Conservation (phyloP, 441 rosid species). For the Brassica balearica region DNA sequence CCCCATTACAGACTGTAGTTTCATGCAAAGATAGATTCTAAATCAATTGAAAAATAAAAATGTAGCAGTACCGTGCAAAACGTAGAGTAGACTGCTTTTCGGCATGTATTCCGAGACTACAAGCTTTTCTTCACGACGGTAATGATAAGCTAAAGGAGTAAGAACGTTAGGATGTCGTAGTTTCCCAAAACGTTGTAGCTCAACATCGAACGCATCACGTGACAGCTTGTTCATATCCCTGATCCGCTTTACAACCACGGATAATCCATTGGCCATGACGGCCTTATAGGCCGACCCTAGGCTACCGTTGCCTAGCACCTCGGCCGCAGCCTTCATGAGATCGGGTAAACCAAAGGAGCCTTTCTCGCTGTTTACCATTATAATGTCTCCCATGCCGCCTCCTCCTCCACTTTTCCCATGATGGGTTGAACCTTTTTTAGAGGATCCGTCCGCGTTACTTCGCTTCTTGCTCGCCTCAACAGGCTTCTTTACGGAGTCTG, state of each 20-base stretch:
- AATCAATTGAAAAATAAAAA: not conserved
- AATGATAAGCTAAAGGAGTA: not conserved
- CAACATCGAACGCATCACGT: slow-evolving; percentile 67
- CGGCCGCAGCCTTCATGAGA: slow-evolving; percentile 95
- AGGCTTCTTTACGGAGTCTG: slow-evolving; percentile 40
- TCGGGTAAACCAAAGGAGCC: slow-evolving; percentile 74
- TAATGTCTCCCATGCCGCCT: slow-evolving; percentile 57
- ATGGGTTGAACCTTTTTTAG: slow-evolving; percentile 36
- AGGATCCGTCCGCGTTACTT: slow-evolving; percentile 35
- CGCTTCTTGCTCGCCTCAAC: slow-evolving; percentile 29
- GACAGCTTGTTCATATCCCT: slow-evolving; percentile 73
- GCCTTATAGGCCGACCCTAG: slow-evolving; percentile 94
- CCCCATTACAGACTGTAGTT: not conserved
- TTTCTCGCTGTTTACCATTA: slow-evolving; percentile 72
- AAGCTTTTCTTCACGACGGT: not conserved
- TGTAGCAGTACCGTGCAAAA: not conserved
- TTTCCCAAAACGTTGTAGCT: slow-evolving; percentile 3
- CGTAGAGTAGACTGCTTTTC: not conserved
- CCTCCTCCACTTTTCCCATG: slow-evolving; percentile 46
- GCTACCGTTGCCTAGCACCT: slow-evolving; percentile 86
- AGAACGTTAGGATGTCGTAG: slow-evolving; percentile 1
- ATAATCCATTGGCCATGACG: slow-evolving; percentile 61
- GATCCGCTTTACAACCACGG: slow-evolving; percentile 89
- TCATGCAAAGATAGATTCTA: not conserved
- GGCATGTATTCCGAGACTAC: not conserved